phyloP scores from a whole-genome alignment of 768 basidiomycete species.

The Hygrophorus pudorinus region DNA sequence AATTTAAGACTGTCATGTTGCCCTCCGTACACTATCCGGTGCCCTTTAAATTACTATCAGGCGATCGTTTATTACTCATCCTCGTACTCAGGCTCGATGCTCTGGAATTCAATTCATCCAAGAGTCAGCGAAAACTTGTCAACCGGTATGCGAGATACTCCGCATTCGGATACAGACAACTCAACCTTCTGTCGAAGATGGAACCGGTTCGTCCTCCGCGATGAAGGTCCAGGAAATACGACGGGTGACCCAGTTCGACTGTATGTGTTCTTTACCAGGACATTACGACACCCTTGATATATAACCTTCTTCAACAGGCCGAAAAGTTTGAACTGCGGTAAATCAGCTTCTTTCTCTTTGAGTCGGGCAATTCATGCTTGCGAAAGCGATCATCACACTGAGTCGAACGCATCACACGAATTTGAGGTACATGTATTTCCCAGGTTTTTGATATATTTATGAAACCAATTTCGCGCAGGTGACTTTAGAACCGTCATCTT shows the following conservation, averaged over 20 bases:
- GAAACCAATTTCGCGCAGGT: slow-evolving; percentile 33
- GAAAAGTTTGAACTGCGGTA: background rate
- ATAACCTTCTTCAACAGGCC: background rate
- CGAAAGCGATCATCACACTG: slow-evolving; percentile 31
- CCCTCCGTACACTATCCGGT: slow-evolving; percentile 93
- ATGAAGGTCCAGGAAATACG: slow-evolving; percentile 19
- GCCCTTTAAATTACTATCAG: slow-evolving; percentile 9
- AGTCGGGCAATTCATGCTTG: slow-evolving; percentile 42
- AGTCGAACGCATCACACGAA: slow-evolving; percentile 29
- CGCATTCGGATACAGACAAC: background rate
- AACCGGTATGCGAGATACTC: slow-evolving; percentile 37
- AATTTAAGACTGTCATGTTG: slow-evolving; percentile 78
- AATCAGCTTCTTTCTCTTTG: slow-evolving; percentile 26
- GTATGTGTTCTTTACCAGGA: no score
- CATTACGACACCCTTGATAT: background rate
- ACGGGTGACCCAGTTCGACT: background rate
- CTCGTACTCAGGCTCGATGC: slow-evolving; percentile 29
- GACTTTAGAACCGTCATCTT: slow-evolving; percentile 66
- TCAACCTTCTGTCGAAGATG: slow-evolving; percentile 38
- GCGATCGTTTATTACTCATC: background rate
- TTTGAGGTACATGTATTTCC: slow-evolving; percentile 44
- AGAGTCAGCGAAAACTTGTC: slow-evolving; percentile 65
- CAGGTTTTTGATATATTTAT: background rate
- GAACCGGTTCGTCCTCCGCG: slow-evolving; percentile 56
- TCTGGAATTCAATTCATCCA: slow-evolving; percentile 53